These are phyloP conservation scores for Lithohypha guttulata DNA, from an alignment of 2,329 filamentous ascomycete genomes.

Conservation along the genomic window DNA sequence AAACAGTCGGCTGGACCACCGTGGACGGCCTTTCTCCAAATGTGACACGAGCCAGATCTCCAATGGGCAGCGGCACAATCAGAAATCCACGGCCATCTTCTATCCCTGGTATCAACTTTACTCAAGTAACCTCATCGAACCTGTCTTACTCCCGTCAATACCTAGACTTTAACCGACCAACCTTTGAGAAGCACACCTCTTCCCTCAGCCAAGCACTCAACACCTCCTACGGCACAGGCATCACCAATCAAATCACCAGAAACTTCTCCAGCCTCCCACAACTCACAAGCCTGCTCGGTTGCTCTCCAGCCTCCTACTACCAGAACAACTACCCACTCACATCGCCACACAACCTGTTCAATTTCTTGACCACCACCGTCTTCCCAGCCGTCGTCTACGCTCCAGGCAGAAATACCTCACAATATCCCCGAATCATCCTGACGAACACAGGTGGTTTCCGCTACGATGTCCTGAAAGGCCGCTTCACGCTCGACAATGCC, in stretches of 20 bases:
- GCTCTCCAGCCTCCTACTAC: constrained; percentile 51
- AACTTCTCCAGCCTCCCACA: constrained; percentile 42
- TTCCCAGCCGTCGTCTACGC: constrained; percentile 44
- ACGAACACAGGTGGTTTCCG: constrained; percentile 51
- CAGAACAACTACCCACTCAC: constrained; percentile 45
- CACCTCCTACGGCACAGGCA: constrained; percentile 35
- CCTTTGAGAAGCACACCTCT: constrained; percentile 54
- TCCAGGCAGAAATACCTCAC: constrained; percentile 31
- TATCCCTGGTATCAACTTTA: constrained; percentile 23
- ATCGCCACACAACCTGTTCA: constrained; percentile 45
- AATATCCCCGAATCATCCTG: constrained; percentile 45
- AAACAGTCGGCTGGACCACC: constrained; percentile 58
- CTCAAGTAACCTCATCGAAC: constrained; percentile 23
- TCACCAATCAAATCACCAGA: constrained; percentile 41
- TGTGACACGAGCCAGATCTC: constrained; percentile 17
- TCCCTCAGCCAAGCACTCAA: constrained; percentile 41
- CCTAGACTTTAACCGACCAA: constrained; percentile 58
- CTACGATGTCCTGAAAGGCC: constrained; percentile 53
- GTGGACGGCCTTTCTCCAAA: constrained; percentile 47
- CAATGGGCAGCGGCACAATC: constrained; percentile 14
- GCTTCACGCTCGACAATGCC: constrained; percentile 42
- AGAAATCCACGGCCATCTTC: constrained; percentile 12
- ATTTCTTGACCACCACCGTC: constrained; percentile 39
- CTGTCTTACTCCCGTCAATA: constrained; percentile 48
- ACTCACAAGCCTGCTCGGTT: constrained; percentile 48